Base-by-base conservation (phyloP, 2,329 filamentous ascomycete genomes). In the Colletotrichum tanaceti region DNA sequence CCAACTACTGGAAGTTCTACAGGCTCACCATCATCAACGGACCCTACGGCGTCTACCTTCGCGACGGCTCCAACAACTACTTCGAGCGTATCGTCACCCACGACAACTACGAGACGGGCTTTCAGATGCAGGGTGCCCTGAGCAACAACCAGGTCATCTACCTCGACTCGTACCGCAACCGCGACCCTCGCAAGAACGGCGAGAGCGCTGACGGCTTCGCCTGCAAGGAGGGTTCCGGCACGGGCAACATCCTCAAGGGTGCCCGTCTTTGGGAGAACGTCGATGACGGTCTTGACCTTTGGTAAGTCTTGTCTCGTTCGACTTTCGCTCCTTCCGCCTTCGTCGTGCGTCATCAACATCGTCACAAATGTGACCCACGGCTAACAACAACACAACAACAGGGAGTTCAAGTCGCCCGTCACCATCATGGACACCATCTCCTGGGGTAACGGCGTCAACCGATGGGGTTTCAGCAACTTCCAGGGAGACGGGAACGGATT, bases 181-280 rank as follows among this genome's bases (percentile, higher is more conserved):
- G 80, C 0, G 81, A 83, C 53, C 83, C 83, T 5, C 79, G 83
- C 58, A 85, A 85, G 76, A 85, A 85, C 52, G 83, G 83, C 16
- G 83, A 85, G 73, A 83, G 79, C 46, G 83, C 84, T 11, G 83
- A 85, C 61, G 83, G 83, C 1, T 82, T 85, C 52, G 83, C 79
- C 2, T 81, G 79, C 73, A 85, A 85, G 72, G 79, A 81, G 52
- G 83, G 84, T 7, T 76, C 74, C 1, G 83, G 83, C 3, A 77
- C 78, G 22, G 83, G 83, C 10, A 85, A 85, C 58, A 71, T 81
- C 1, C 71, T 85, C 7, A 78, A 79, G 35, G 81, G 81, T 6
- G 80, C 82, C 0, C 79, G 83, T 20, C 76, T 85, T 0, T 85
- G 82, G 82, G 79, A 85, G 61, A 85, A 85, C 39, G 83, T 85